These are phyloP conservation scores for Raffaelea arxii DNA, from an alignment of 2,329 filamentous ascomycete genomes.

Conservation along the genomic window DNA sequence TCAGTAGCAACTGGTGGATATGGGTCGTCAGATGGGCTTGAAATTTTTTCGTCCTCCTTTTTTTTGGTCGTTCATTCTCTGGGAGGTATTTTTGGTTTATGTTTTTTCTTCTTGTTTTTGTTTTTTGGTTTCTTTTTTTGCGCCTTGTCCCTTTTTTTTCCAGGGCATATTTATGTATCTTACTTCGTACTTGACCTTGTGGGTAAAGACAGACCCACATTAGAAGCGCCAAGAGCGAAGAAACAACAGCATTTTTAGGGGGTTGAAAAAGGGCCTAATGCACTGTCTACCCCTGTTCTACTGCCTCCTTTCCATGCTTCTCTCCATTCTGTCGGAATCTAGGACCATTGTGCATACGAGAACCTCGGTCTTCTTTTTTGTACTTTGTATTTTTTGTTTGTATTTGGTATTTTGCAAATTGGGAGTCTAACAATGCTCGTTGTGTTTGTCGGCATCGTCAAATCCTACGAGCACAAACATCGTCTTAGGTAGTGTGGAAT, in stretches of 20 bases:
- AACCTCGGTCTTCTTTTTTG: neutral
- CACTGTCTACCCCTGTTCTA: no score
- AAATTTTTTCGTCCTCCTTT: neutral
- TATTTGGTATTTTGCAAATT: neutral
- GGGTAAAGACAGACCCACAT: neutral
- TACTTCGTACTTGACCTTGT: neutral
- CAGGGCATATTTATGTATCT: neutral
- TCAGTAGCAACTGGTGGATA: neutral
- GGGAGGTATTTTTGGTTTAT: neutral
- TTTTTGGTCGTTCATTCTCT: neutral
- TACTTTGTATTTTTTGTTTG: neutral
- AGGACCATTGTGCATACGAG: no score
- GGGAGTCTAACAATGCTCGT: no score
- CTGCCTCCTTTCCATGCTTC: no score
- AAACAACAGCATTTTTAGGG: neutral
- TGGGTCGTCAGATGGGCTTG: neutral
- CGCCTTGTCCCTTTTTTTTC: neutral
- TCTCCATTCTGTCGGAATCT: neutral
- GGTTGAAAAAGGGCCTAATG: no score
- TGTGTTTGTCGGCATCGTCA: no score
- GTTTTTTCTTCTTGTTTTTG: neutral
- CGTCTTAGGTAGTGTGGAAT: no score
- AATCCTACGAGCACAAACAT: no score
- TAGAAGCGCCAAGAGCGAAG: neutral
- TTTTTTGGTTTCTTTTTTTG: neutral